Evolutionary conservation across 2,329 filamentous ascomycete species (phyloP), one percentile per base, ranked within the genome.

Genomic region (Coleophoma cylindrospora): DNA sequence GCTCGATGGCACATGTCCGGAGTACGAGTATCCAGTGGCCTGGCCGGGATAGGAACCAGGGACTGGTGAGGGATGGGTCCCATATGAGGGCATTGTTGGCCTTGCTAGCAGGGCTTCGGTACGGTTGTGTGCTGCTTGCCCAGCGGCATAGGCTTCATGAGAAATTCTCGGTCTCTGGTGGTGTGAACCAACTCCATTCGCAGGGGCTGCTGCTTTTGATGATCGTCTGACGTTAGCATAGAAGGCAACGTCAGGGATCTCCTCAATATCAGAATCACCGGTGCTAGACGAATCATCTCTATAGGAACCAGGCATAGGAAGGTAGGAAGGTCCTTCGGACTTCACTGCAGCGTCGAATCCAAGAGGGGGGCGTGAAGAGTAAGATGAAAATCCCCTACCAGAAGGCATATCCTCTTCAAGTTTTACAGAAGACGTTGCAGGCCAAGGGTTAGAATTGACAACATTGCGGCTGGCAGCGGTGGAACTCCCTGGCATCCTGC

Each of bases 261-360:
- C 58, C 48, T 66, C 63, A 34, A 64, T 49, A 21, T 64, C 61
- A 12, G 61, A 63, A 51, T 65, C 63, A 47, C 55, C 58, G 19
- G 43, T 53, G 22, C 12, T 43, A 9, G 55, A 54, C 9, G 50
- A 55, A 33, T 61, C 58, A 27, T 62, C 57, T 21, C 36, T 43
- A 33, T 52, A 62, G 6, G 54, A 19, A 27, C 59, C 57, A 44
- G 59, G 55, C 40, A 57, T 54, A 13, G 43, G 22, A 27, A 22
- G 32, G 32, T 12, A 33, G 41, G 22, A 43, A 14, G 14, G n/a
- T 12, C 4, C 27, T 27, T 15, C 8, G 21, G 27, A 8, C 15
- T 44, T 14, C 19, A 32, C 12, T 13, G 10, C 14, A 17, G 12
- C 21, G 15, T n/a, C 27, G 17, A 33, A 44, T 32, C 19, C 21